These are phyloP conservation scores for Blepharisma stoltei DNA, from an alignment of 73 alveolate species.

Conservation along the genomic window DNA sequence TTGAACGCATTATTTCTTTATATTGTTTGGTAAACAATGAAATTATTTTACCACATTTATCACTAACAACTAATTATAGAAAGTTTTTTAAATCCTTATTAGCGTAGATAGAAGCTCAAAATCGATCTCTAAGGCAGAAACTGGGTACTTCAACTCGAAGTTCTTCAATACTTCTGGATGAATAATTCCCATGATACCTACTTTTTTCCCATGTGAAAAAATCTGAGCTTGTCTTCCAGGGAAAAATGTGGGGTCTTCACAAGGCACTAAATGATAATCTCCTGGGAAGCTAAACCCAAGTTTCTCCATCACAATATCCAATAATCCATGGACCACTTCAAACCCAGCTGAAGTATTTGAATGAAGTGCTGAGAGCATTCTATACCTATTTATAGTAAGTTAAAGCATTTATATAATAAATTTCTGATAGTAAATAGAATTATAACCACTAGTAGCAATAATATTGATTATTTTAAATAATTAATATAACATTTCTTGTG, in stretches of 20 bases:
- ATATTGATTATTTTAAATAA: no score
- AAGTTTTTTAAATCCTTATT: not conserved
- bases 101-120: conserved; percentile 50
- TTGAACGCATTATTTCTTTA: no score
- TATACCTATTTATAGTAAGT: no score
- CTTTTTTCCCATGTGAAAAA: conserved; percentile 58
- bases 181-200: conserved; percentile 91
- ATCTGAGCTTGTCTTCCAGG: conserved; percentile 87
- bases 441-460: no score
- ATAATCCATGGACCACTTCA: conserved; percentile 90
- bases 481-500: conserved; percentile 81
- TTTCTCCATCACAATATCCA: conserved; percentile 88
- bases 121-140: conserved; percentile 78
- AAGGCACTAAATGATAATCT: conserved; percentile 48
- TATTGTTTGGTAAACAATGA: no score
- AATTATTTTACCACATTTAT: no score
- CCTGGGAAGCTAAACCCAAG: conserved; percentile 27
- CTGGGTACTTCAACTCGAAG: conserved; percentile 89
- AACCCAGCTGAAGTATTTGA: conserved; percentile 62
- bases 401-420: no score
- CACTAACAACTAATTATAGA: no score
- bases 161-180: conserved; percentile 92
- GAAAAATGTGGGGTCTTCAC: conserved; percentile 78
- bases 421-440: no score
- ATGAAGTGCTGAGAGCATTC: conserved; percentile 80